Evolutionary conservation across 257 asterid species (phyloP).

Genomic region (Nicotiana benthamiana): DNA sequence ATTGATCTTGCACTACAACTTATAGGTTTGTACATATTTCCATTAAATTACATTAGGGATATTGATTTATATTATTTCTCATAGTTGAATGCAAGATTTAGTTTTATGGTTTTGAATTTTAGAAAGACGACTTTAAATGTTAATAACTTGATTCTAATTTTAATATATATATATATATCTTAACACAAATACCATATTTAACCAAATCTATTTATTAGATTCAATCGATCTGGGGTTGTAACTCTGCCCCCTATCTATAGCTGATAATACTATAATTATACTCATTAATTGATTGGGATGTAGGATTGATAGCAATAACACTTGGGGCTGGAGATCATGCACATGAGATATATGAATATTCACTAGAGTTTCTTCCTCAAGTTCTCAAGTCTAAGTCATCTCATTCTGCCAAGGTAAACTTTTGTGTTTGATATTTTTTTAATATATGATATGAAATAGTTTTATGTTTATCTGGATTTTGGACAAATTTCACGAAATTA

Average conservation of each 20-base stretch:
- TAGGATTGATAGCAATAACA: constrained; percentile 28
- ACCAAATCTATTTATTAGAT: too few relatives aligned
- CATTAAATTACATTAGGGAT: neutral
- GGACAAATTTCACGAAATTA: neutral
- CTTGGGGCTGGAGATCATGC: constrained; percentile 28
- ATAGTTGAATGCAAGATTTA: too few relatives aligned
- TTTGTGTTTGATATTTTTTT: neutral
- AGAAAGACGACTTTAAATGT: too few relatives aligned
- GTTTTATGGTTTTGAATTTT: too few relatives aligned
- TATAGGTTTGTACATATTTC: constrained; percentile 21
- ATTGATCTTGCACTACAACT: constrained; percentile 24
- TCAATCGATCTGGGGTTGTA: too few relatives aligned
- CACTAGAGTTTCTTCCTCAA: constrained; percentile 17
- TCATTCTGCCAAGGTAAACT: neutral
- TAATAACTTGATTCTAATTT: too few relatives aligned
- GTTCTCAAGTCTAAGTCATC: constrained; percentile 16
- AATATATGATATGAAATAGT: neutral
- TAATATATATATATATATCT: too few relatives aligned
- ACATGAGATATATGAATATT: constrained; percentile 25
- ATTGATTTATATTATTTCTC: too few relatives aligned
- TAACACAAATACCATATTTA: too few relatives aligned
- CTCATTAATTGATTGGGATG: neutral
- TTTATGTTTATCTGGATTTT: neutral
- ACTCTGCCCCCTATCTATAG: neutral
- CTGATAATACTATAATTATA: neutral